phyloP scores from a whole-genome alignment of 495 filamentous ascomycete genomes.

The Penicillium antarcticum region DNA sequence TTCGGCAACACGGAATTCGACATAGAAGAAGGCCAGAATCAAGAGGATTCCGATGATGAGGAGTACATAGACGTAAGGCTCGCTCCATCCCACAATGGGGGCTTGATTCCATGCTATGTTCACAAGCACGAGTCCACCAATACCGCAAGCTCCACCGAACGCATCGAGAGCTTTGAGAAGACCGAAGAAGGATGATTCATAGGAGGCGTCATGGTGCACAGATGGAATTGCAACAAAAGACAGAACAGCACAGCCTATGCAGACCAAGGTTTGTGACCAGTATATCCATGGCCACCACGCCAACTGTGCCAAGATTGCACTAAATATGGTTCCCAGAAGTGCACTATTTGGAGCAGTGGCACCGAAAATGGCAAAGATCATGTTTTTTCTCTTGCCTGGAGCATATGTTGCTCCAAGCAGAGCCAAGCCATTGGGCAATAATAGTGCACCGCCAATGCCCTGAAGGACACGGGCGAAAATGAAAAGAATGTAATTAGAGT shows the following conservation, averaged over 20 bases:
- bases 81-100: slow-evolving; percentile 41
- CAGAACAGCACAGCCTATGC: slow-evolving; percentile 33
- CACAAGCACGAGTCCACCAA: slow-evolving; percentile 53
- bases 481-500: slow-evolving; percentile 52
- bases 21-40: slow-evolving; percentile 35
- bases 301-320: slow-evolving; percentile 46
- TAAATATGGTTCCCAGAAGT: slow-evolving; percentile 48
- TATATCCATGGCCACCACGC: slow-evolving; percentile 69
- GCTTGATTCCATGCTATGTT: slow-evolving; percentile 54
- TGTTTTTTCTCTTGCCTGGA: slow-evolving; percentile 54
- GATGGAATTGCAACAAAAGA: slow-evolving; percentile 48
- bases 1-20: slow-evolving; percentile 33
- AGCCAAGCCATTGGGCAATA: slow-evolving; percentile 61
- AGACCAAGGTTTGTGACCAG: slow-evolving; percentile 52
- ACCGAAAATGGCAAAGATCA: slow-evolving; percentile 64
- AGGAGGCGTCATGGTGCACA: slow-evolving; percentile 18
- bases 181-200: neutral
- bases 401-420: slow-evolving; percentile 57
- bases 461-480: slow-evolving; percentile 56
- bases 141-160: slow-evolving; percentile 50
- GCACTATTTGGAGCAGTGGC: slow-evolving; percentile 56
- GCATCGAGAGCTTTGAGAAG: slow-evolving; percentile 42
- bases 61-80: slow-evolving; percentile 43
- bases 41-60: slow-evolving; percentile 44
- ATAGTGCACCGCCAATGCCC: slow-evolving; percentile 58